Evolutionary conservation across 2,329 filamentous ascomycete species (phyloP).

Genomic region (Penicillium fuscoglaucum): DNA sequence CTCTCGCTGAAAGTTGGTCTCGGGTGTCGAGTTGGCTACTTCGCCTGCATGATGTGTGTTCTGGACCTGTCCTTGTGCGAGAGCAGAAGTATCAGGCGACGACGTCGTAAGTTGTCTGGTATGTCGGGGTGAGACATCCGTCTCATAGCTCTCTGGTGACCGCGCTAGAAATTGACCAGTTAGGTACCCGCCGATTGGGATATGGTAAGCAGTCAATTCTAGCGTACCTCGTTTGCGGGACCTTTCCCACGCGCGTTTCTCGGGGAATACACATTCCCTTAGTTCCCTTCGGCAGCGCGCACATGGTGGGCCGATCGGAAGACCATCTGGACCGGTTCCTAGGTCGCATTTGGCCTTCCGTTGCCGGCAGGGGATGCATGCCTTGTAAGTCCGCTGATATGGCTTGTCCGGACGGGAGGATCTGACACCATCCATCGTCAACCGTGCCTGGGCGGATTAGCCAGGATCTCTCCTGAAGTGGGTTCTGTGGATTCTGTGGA

Average conservation of each 20-base stretch:
- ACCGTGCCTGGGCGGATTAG: constrained; percentile 18
- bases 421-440: constrained; percentile 27
- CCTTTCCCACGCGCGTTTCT: constrained; percentile 45
- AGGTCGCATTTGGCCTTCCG: constrained; percentile 56
- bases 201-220: not conserved
- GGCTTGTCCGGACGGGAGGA: constrained; percentile 34
- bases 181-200: constrained; percentile 6
- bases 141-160: constrained; percentile 15
- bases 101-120: not conserved
- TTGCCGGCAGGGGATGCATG: constrained; percentile 54
- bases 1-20: not conserved
- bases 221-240: constrained; percentile 37
- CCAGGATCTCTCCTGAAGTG: constrained; percentile 16
- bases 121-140: constrained; percentile 9
- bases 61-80: not conserved
- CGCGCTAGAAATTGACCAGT: constrained; percentile 16
- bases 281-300: constrained; percentile 53
- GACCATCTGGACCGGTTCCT: constrained; percentile 42
- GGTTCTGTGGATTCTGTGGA: constrained; percentile 12
- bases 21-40: not conserved
- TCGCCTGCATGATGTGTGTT: not conserved
- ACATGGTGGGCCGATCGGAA: constrained; percentile 44
- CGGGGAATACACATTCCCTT: constrained; percentile 51
- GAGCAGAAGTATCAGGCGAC: not conserved
- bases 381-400: constrained; percentile 57